Evolutionary conservation across 495 filamentous ascomycete species (phyloP), one percentile per base, ranked within the genome.

Genomic region (Mycothermus thermophilus): DNA sequence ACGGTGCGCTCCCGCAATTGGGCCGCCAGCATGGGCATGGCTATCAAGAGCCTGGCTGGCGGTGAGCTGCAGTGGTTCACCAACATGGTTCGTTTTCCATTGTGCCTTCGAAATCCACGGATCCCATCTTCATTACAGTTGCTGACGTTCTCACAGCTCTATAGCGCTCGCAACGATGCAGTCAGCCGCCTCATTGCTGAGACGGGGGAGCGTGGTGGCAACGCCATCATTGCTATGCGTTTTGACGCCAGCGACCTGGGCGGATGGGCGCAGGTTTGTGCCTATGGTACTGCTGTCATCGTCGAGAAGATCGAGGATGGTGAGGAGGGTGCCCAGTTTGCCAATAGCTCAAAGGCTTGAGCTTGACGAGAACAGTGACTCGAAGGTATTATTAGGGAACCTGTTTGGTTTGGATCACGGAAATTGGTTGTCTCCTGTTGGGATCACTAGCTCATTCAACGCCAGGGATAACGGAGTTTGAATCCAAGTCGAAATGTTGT

Each of bases 1-100:
- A 72, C 68, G 0, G 71, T 75, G 5, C 71, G 71, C 9, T 64
- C 63, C 4, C 64, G 71, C 11, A 75, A 75, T 44, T 50, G 50
- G 44, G 58, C 55, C 0, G 60, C 60, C 8, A 38, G 46, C 19
- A 30, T 73, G 8, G 54, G 52, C 27, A 62, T 64, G 43, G 63
- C 64, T 12, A 29, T 73, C 15, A 67, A 67, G 43, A 67, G 62
- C 33, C 46, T 66, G 1, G 64, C 64, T 7, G 71, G 71, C 20
- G 71, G 71, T 4, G 72, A 77, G 57, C 59, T 77, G 13, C 52
- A 58, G 16, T 68, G 64, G 48, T 71, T 72, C 35, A 74, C 72
- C 1, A 68, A 63, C 23, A 42, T 75, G 55, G 54, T 57, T 31
- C 8, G 35, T 42, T 27, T 18, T 8, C 24, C 26, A 15, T 20